Percentiles rank a stretch among this genome's conserved stretches.
These are phyloP conservation scores for Neonectria ditissima DNA, from an alignment of 2,329 filamentous ascomycete species.

Conservation along the genomic window DNA sequence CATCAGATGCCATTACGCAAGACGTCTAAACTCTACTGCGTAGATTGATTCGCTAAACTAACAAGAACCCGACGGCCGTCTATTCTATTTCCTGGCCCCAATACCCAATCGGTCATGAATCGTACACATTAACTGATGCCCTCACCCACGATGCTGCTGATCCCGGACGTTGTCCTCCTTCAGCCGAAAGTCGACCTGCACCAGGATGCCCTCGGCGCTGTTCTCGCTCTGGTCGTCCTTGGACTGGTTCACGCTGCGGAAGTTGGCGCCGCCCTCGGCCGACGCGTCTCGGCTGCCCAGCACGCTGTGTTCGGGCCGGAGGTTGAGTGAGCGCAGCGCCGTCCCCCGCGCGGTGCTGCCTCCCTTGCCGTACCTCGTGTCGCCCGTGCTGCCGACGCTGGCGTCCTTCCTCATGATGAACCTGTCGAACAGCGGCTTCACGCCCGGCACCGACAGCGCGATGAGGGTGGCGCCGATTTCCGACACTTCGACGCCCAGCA, in stretches of 20 bases:
- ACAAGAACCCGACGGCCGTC: neutral
- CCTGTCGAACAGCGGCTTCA: slow-evolving; percentile 60
- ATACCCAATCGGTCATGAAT: slow-evolving; percentile 4
- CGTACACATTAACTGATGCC: slow-evolving; percentile 4
- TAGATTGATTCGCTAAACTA: neutral
- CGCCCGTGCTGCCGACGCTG: slow-evolving; percentile 34
- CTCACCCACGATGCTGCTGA: neutral
- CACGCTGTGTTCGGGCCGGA: slow-evolving; percentile 46
- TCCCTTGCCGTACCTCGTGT: slow-evolving; percentile 40
- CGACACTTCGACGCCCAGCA: slow-evolving; percentile 62
- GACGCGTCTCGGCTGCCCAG: slow-evolving; percentile 45
- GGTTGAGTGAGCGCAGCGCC: slow-evolving; percentile 46
- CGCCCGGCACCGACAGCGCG: slow-evolving; percentile 62
- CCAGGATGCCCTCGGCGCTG: slow-evolving; percentile 49
- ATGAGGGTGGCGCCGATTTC: slow-evolving; percentile 64
- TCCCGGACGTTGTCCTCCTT: slow-evolving; percentile 41
- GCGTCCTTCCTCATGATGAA: slow-evolving; percentile 45
- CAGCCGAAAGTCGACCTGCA: slow-evolving; percentile 52
- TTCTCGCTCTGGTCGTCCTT: slow-evolving; percentile 41
- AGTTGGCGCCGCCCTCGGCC: slow-evolving; percentile 37
- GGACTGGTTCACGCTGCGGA: slow-evolving; percentile 34
- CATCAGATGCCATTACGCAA: neutral
- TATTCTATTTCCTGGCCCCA: neutral
- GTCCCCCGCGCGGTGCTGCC: slow-evolving; percentile 42
- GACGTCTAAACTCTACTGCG: neutral